Conservation (phyloP, 2,329 filamentous ascomycete genomes). For the Penicillium sp. region DNA sequence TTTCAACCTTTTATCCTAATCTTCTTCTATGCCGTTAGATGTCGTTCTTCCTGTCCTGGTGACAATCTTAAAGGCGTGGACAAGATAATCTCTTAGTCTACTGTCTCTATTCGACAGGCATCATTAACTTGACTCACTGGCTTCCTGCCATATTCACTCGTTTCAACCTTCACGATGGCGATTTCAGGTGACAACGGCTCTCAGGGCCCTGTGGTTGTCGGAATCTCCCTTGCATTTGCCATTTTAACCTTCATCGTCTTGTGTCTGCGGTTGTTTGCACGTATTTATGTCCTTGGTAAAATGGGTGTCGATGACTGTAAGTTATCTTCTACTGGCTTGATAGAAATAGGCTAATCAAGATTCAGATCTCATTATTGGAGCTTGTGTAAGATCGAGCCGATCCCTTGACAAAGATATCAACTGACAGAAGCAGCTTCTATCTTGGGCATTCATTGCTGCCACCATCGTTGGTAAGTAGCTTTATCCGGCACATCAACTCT, state of each 20-base stretch:
- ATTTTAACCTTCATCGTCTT: slow-evolving; percentile 44
- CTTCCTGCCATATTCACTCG: slow-evolving; percentile 4
- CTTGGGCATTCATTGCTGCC: slow-evolving; percentile 42
- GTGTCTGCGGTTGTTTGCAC: slow-evolving; percentile 43
- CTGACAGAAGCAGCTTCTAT: slow-evolving; percentile 30
- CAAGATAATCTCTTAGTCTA: not conserved
- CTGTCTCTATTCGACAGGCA: not conserved
- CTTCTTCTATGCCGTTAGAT: not conserved
- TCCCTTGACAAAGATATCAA: not conserved
- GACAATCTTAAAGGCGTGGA: slow-evolving; percentile 1
- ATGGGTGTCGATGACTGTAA: slow-evolving; percentile 38
- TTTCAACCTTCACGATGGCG: slow-evolving; percentile 16
- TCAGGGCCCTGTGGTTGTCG: slow-evolving; percentile 39
- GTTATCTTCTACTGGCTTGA: slow-evolving; percentile 8
- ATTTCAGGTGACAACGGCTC: slow-evolving; percentile 28
- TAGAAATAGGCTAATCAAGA: slow-evolving; percentile 8
- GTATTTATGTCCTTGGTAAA: slow-evolving; percentile 41
- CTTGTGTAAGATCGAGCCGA: slow-evolving; percentile 29
- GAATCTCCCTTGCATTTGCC: slow-evolving; percentile 44
- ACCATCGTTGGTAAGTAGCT: slow-evolving; percentile 36
- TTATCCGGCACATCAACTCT: not conserved
- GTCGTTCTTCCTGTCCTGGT: slow-evolving; percentile 9
- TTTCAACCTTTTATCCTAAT: not conserved
- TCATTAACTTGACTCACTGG: not conserved
- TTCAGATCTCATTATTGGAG: slow-evolving; percentile 35